These are phyloP conservation scores for Talaromyces sp. DNA, from an alignment of 2,329 filamentous ascomycete species.

Conservation along the genomic window DNA sequence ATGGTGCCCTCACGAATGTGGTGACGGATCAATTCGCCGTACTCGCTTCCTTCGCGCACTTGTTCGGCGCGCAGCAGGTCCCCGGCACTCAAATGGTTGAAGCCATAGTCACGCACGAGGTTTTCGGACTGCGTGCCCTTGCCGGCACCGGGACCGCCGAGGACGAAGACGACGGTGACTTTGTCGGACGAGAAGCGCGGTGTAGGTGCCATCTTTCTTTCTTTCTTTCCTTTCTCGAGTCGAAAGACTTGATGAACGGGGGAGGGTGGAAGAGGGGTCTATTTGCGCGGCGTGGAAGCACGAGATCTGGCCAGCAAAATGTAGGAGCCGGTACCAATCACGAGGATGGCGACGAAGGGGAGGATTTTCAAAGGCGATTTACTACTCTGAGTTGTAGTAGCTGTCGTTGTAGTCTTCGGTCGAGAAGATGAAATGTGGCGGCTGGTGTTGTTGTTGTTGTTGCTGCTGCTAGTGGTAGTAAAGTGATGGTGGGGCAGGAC, in stretches of 20 bases:
- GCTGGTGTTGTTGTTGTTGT: background rate
- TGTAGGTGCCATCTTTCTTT: constrained; percentile 36
- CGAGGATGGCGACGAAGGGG: constrained; percentile 44
- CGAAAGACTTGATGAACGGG: background rate
- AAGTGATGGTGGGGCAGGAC: constrained; percentile 8
- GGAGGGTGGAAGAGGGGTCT: background rate
- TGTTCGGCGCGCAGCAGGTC: constrained; percentile 94
- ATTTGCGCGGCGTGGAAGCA: constrained; percentile 27
- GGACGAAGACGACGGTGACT: constrained; percentile 92
- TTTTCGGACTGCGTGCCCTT: constrained; percentile 95
- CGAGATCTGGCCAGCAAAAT: constrained; percentile 50
- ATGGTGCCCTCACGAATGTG: constrained; percentile 94
- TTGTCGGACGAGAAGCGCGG: constrained; percentile 74
- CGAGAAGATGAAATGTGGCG: constrained; percentile 15
- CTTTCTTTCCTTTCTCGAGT: background rate
- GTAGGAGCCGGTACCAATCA: constrained; percentile 50
- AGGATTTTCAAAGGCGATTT: constrained; percentile 41
- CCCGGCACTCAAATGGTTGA: constrained; percentile 88
- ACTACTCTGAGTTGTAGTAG: constrained; percentile 26
- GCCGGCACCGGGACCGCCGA: constrained; percentile 90
- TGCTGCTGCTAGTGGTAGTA: too few relatives aligned
- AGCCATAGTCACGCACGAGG: constrained; percentile 81
- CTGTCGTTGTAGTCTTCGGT: background rate
- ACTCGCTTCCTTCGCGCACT: constrained; percentile 77
- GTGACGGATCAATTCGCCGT: constrained; percentile 85